Conservation (phyloP, 768 basidiomycete genomes). For the Boletus vinaceobasis region DNA sequence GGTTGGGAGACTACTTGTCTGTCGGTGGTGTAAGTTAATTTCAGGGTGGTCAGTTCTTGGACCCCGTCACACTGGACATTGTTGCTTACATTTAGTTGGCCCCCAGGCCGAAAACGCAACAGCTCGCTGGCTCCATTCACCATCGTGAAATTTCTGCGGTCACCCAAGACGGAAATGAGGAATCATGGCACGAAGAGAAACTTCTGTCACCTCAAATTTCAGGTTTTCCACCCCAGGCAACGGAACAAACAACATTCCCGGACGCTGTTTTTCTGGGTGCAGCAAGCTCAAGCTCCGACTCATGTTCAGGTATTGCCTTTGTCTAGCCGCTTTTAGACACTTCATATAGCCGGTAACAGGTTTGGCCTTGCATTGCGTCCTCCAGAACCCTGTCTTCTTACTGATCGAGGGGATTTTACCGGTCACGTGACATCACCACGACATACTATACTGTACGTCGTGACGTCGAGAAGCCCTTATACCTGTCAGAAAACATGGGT, state of each 20-base stretch:
- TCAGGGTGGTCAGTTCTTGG: constrained; percentile 14
- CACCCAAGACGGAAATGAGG: constrained; percentile 12
- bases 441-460: neutral
- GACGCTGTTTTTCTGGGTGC: neutral
- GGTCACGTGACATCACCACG: constrained; percentile 5
- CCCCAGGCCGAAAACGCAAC: neutral
- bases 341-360: neutral
- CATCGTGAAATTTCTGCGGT: neutral
- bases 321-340: neutral
- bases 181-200: neutral
- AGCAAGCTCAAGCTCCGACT: too few species aligned
- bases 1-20: constrained; percentile 13
- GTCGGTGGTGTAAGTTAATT: constrained; percentile 5
- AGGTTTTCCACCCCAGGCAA: neutral
- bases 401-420: neutral
- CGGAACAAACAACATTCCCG: neutral
- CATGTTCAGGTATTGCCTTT: neutral
- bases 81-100: constrained; percentile 16
- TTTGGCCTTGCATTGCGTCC: constrained; percentile 1
- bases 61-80: constrained; percentile 4
- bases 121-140: constrained; percentile 3
- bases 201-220: neutral
- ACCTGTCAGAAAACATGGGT: neutral
- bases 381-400: neutral
- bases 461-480: neutral